Evolutionary conservation across 768 basidiomycete genomes (phyloP), one percentile per base, ranked within the genome.

Genomic region (Termitomyces sp.): DNA sequence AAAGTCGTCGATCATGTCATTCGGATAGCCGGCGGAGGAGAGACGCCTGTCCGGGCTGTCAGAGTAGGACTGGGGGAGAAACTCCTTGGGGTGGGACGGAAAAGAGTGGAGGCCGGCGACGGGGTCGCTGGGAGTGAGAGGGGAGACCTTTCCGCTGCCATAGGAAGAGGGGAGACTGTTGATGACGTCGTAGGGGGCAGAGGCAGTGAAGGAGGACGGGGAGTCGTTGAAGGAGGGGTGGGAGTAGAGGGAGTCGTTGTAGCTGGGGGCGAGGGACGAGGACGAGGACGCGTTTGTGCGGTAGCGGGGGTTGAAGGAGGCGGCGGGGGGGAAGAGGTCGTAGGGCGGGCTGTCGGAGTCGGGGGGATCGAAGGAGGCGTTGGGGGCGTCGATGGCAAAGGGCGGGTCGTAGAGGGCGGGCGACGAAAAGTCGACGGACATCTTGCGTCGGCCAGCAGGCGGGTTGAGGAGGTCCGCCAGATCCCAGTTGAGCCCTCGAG

Each of bases 81-180:
- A 90, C 60, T 86, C 85, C 67, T 90, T 88, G 57, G 62, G 73
- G 66, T 76, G 68, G 19, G 75, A 65, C 8, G 74, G 69, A 21
- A 84, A 74, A 65, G 85, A 87, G 7, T 84, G 85, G 8, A 90
- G 74, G 48, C 76, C 76, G 56, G 75, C 72, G 59, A 84, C 81
- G 42, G 83, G 74, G 69, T 90, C 89, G 63, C 71, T 85, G 34
- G 88, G 87, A 12, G 87, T 87, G 43, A 89, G 75, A 0, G 90
- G 87, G 19, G 90, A 90, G 49, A 85, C 86, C 70, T 89, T 90
- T 60, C 87, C 88, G 57, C 83, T 85, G 74, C 77, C 80, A 72
- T 85, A 83, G 16, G 84, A 86, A 3, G 85, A 85, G 1, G 84
- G 75, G 21, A 86, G 73, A 60, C 81, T 82, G 68, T 75, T 74